Conservation (phyloP, 1,284 basidiomycete genomes). For the Rhizoctonia solani region DNA sequence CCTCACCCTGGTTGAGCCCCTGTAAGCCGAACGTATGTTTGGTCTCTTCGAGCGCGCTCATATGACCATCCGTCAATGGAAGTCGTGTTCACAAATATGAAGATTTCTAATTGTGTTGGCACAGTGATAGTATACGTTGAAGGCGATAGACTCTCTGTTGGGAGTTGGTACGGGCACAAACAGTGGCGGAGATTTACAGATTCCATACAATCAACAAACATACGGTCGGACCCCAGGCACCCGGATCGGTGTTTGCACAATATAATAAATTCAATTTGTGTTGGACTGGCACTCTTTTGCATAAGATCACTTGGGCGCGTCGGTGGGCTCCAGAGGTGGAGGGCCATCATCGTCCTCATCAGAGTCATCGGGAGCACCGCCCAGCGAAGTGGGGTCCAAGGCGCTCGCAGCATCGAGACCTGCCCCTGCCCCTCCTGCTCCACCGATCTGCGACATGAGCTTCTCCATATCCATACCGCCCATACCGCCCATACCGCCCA, state of each 20-base stretch:
- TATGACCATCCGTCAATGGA: no score
- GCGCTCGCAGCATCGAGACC: conserved; percentile 45
- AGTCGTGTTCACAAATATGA: no score
- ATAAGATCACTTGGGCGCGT: neutral
- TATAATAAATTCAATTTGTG: conserved; percentile 21
- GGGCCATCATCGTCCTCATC: conserved; percentile 53
- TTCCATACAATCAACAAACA: conserved; percentile 1
- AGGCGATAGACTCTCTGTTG: no score
- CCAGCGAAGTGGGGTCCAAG: conserved; percentile 36
- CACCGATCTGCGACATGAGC: conserved; percentile 68
- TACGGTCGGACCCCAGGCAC: conserved; percentile 23
- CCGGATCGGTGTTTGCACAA: neutral
- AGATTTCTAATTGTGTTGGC: no score
- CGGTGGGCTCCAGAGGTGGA: conserved; percentile 66
- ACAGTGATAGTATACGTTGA: no score
- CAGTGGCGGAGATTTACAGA: neutral
- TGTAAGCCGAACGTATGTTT: no score
- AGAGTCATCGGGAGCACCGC: conserved; percentile 42
- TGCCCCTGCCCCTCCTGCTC: conserved; percentile 39
- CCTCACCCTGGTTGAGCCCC: no score
- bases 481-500: no score
- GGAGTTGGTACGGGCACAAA: neutral
- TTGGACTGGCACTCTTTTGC: neutral
- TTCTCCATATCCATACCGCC: no score
- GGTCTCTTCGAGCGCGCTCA: no score